Percentiles rank a stretch among this genome's conserved stretches.
Conservation (phyloP, 202 grass and related monocot species). For the Musa balbisiana region DNA sequence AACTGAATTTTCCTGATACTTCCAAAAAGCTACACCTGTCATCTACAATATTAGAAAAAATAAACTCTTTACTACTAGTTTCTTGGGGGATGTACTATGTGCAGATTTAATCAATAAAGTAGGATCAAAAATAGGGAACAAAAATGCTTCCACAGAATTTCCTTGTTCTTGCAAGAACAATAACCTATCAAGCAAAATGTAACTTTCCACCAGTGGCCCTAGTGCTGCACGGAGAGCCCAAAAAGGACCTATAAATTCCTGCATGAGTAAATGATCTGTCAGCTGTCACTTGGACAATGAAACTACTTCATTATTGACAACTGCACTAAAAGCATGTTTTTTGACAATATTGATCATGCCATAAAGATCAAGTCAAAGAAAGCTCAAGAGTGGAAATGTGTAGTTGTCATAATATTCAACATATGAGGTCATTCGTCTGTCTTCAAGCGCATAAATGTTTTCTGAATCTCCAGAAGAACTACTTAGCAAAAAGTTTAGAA, state of each 20-base stretch:
- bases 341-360: neutral
- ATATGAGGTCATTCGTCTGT: neutral
- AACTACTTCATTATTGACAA: neutral
- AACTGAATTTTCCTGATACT: slow-evolving; percentile 20
- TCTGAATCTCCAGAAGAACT: neutral
- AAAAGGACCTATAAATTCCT: slow-evolving; percentile 85
- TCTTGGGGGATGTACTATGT: neutral
- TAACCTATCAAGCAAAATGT: slow-evolving; percentile 86
- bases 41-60: slow-evolving; percentile 16
- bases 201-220: slow-evolving; percentile 87
- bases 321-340: neutral
- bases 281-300: neutral
- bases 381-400: neutral
- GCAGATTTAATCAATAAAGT: slow-evolving; percentile 24
- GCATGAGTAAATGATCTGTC: slow-evolving; percentile 6
- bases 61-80: neutral
- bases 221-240: slow-evolving; percentile 89
- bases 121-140: slow-evolving; percentile 84
- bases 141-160: slow-evolving; percentile 39
- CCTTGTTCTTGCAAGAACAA: slow-evolving; percentile 79
- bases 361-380: neutral
- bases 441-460: neutral
- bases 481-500: neutral
- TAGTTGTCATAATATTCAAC: neutral
- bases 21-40: slow-evolving; percentile 9